Base-by-base conservation (phyloP, 2,329 filamentous ascomycete genomes). In the Blastomyces parvus region DNA sequence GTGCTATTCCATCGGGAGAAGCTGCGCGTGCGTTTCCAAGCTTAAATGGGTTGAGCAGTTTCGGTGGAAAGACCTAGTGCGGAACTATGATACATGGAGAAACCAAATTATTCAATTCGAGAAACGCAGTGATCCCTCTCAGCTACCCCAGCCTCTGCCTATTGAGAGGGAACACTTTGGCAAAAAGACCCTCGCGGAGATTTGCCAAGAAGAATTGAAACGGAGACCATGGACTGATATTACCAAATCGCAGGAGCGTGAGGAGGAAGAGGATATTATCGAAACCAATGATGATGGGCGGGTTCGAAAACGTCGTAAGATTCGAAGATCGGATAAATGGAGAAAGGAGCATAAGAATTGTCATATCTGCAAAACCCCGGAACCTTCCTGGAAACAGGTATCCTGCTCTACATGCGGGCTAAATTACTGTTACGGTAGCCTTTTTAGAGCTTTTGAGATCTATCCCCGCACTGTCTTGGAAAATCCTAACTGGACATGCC, bases 1-100 rank as follows among this genome's bases (percentile, higher is more conserved):
- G 69, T 99, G 94, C 72, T 99, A 96, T 72, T 89, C 87, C n/a
- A 96, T 97, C 89, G 94, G 94, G 27, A 86, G 94, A 60, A 96
- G 92, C 56, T 99, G 94, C 73, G 85, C 84, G 2, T 99, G 94
- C 71, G 83, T 96, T 60, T 96, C 92, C 3, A 86, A 86, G 13
- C 83, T 96, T 13, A 86, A 84, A 65, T 99, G 93, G 92, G 91
- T 90, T 60, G 92, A 99, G 73, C 94, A 97, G 73, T 97, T 92
- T 83, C 80, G 84, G 14, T 97, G 92, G 92, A 82, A 85, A 52
- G 86, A 91, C 17, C 80, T 99, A 13, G 81, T 86, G 0, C 80
- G 86, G 60, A 88, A 89, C 64, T 91, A 97, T 72, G 92, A 96
- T 66, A 78, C 79, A 2, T 99, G 93, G 91, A 85, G 91, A 48